A percentile compares a stretch with the other conserved stretches of the same genome.
Conservation (phyloP, 2,329 filamentous ascomycete species). For the Epichloe typhina region DNA sequence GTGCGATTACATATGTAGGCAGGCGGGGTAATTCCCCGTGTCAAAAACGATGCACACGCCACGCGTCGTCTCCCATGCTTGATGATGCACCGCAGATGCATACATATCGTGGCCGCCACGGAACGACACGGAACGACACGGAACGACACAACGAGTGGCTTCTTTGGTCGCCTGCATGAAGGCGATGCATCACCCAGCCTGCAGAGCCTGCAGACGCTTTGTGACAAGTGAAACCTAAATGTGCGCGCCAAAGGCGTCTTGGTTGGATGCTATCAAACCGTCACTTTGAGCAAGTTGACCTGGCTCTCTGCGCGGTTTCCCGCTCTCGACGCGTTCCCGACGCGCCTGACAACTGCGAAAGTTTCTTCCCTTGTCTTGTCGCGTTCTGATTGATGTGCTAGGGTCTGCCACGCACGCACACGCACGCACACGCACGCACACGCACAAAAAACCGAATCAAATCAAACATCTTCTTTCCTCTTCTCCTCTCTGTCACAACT, state of each 20-base stretch:
- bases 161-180: background rate
- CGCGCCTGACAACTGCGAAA: background rate
- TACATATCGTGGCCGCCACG: background rate
- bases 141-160: background rate
- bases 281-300: too few species aligned
- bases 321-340: background rate
- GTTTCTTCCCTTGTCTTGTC: background rate
- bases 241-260: background rate
- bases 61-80: background rate
- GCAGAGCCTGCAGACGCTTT: background rate
- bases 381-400: background rate
- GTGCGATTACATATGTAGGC: background rate
- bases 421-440: background rate
- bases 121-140: background rate
- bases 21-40: background rate
- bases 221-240: background rate
- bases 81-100: background rate
- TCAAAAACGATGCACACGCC: background rate
- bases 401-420: too few species aligned
- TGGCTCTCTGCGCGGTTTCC: background rate
- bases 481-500: too few species aligned
- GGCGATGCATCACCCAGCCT: background rate
- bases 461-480: too few species aligned
- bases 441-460: background rate
- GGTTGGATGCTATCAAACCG: background rate